phyloP scores from a whole-genome alignment of 1,139 yeast species.

The Diutina neorugosa region DNA sequence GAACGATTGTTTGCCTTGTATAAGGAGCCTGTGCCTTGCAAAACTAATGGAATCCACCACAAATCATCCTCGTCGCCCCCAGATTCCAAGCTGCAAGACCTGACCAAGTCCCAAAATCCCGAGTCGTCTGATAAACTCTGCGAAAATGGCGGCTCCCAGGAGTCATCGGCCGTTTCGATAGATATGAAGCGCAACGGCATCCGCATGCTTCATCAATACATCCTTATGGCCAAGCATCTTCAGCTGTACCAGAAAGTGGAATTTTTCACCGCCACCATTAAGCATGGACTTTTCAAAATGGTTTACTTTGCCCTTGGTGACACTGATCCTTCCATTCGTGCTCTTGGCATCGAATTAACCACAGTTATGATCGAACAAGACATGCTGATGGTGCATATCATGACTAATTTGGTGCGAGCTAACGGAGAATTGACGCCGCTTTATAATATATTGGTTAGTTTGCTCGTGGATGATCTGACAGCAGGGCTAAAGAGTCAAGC shows the following conservation, averaged over 20 bases:
- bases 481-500: conserved; percentile 75
- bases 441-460: conserved; percentile 44
- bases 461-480: conserved; percentile 51
- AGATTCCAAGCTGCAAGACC: not conserved
- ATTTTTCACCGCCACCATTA: conserved; percentile 53
- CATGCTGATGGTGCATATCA: conserved; percentile 32
- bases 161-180: not conserved
- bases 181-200: conserved; percentile 56
- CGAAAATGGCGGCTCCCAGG: not conserved
- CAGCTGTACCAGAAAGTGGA: conserved; percentile 52
- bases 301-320: conserved; percentile 62
- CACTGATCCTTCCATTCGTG: conserved; percentile 38
- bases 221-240: conserved; percentile 58
- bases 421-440: conserved; percentile 17
- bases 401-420: not conserved
- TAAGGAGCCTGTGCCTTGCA: conserved; percentile 4
- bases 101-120: not conserved
- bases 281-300: conserved; percentile 58
- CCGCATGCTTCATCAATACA: conserved; percentile 68
- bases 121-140: not conserved
- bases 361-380: conserved; percentile 80
- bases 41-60: not conserved
- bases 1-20: conserved; percentile 48
- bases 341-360: conserved; percentile 72
- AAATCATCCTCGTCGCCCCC: not conserved